Conservation (phyloP, 1,284 basidiomycete species). For the Cerioporus squamosus region DNA sequence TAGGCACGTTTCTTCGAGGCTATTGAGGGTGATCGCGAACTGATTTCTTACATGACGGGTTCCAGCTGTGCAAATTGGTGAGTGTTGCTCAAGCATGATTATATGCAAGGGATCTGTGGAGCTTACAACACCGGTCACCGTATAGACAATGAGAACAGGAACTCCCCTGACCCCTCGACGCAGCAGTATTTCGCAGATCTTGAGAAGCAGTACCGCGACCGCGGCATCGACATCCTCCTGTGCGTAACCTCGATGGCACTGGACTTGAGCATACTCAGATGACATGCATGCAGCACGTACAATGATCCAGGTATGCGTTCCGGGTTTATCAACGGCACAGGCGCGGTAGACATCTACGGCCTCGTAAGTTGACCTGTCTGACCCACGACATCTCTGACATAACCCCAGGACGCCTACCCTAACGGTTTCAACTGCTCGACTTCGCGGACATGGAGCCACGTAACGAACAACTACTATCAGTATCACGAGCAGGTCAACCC, state of each 20-base stretch:
- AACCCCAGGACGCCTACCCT: slow-evolving; percentile 62
- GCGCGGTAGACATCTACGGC: slow-evolving; percentile 58
- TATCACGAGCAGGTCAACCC: slow-evolving; percentile 64
- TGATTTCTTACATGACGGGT: background rate
- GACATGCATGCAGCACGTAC: slow-evolving; percentile 48
- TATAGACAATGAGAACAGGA: slow-evolving; percentile 82
- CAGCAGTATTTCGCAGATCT: slow-evolving; percentile 73
- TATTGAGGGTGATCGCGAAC: background rate
- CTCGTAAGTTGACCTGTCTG: slow-evolving; percentile 34
- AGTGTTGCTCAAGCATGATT: background rate
- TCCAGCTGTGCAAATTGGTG: slow-evolving; percentile 72
- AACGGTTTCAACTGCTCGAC: slow-evolving; percentile 77
- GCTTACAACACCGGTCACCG: too few species aligned
- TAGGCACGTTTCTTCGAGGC: slow-evolving; percentile 50
- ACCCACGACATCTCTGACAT: background rate
- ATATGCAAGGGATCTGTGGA: too few species aligned
- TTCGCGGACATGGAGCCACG: slow-evolving; percentile 60
- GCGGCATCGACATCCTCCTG: slow-evolving; percentile 68
- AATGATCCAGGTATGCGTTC: slow-evolving; percentile 64
- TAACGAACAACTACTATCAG: slow-evolving; percentile 57
- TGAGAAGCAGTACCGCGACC: slow-evolving; percentile 55
- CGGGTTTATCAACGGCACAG: slow-evolving; percentile 75
- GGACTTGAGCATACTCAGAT: background rate
- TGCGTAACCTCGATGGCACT: slow-evolving; percentile 6
- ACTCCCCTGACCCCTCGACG: slow-evolving; percentile 52